Percentiles rank a stretch among this genome's conserved stretches.
Conservation (phyloP, 768 basidiomycete species). For the Erythrobasidium yunnanense region DNA sequence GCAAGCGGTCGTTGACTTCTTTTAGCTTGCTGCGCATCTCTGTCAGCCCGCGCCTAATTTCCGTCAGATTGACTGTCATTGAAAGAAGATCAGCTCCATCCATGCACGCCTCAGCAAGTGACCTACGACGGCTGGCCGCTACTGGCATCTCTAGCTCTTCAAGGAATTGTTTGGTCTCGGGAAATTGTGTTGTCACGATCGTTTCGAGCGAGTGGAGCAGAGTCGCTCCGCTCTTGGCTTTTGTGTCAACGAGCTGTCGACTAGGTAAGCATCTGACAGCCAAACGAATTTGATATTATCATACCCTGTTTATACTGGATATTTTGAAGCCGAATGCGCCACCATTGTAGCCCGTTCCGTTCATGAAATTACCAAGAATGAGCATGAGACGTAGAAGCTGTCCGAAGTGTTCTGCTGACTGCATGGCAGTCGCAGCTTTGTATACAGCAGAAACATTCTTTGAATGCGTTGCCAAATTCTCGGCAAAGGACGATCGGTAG, state of each 20-base stretch:
- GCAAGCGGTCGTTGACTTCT: constrained; percentile 65
- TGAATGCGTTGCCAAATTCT: constrained; percentile 46
- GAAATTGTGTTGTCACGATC: constrained; percentile 76
- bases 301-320: constrained; percentile 90
- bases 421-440: background rate
- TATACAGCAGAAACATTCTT: background rate
- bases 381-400: constrained; percentile 73
- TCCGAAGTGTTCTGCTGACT: constrained; percentile 1
- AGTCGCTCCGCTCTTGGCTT: constrained; percentile 86
- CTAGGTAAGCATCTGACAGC: background rate
- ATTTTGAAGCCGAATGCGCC: constrained; percentile 95
- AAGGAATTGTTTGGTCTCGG: constrained; percentile 71
- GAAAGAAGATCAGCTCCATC: constrained; percentile 20
- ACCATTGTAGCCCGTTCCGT: constrained; percentile 87
- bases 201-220: constrained; percentile 86
- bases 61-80: constrained; percentile 79
- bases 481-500: constrained; percentile 76
- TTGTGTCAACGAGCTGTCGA: constrained; percentile 82
- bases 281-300: constrained; percentile 26
- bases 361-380: constrained; percentile 95
- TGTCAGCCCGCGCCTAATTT: constrained; percentile 62
- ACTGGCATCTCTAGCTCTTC: constrained; percentile 80
- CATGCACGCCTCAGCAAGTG: constrained; percentile 17
- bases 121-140: constrained; percentile 77
- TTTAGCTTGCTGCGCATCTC: constrained; percentile 69